phyloP scores from a whole-genome alignment of 352 stramenopile genomes.

The Thalassiosira hispida region DNA sequence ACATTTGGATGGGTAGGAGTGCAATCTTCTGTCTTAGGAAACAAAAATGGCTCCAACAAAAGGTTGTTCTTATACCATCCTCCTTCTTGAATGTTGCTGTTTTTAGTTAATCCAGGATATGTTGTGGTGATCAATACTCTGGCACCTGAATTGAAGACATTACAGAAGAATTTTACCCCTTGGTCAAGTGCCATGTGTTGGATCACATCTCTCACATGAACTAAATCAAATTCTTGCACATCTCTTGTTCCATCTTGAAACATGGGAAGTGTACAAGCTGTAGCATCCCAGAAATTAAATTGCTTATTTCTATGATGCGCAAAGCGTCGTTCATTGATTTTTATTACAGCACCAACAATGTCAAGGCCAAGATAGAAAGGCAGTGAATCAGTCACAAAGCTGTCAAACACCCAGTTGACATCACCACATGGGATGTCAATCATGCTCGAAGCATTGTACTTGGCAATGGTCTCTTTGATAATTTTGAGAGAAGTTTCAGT shows the following conservation, averaged over 20 bases:
- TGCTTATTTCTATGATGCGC: constrained; percentile 28
- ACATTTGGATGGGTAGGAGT: constrained; percentile 17
- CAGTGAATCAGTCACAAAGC: constrained; percentile 31
- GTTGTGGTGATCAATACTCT: constrained; percentile 31
- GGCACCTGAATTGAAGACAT: constrained; percentile 33
- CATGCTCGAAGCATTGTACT: constrained; percentile 32
- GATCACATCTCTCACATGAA: constrained; percentile 44
- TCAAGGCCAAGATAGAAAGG: constrained; percentile 34
- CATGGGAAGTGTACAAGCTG: constrained; percentile 17
- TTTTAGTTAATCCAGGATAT: neutral
- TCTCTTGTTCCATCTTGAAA: neutral
- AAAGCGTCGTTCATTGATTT: constrained; percentile 12
- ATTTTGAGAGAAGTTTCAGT: constrained; percentile 26
- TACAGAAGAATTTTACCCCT: constrained; percentile 33
- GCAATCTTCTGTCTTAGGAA: constrained; percentile 15
- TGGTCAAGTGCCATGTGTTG: constrained; percentile 16
- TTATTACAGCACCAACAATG: constrained; percentile 8
- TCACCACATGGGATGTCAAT: constrained; percentile 44
- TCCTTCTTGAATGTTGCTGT: constrained; percentile 9
- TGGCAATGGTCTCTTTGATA: constrained; percentile 24
- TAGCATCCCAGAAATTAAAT: constrained; percentile 32
- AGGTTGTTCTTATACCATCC: constrained; percentile 36
- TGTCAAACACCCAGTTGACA: constrained; percentile 49
- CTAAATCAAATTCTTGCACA: constrained; percentile 20
- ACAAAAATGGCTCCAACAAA: constrained; percentile 16